Percentiles rank a stretch among this genome's conserved stretches.
These are phyloP conservation scores for Solanum lycopersicoides DNA, from an alignment of 257 asterid genomes.

Conservation along the genomic window DNA sequence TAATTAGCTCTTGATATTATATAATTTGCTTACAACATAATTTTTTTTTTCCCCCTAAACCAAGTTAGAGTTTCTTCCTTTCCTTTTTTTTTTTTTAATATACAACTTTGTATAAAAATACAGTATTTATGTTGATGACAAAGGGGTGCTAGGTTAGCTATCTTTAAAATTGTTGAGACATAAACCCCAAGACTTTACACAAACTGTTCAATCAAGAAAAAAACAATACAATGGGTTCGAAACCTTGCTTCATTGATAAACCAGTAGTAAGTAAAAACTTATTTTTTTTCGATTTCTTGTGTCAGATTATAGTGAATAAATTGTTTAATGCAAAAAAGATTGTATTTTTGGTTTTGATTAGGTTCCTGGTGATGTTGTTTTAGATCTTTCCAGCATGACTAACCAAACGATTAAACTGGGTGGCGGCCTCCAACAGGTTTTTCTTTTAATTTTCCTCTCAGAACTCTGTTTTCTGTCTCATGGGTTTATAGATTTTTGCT, in stretches of 20 bases:
- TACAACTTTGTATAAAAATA: too few relatives aligned
- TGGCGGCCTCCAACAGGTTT: constrained; percentile 90
- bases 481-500: background rate
- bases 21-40: too few relatives aligned
- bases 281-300: background rate
- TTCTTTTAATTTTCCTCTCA: background rate
- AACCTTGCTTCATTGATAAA: constrained; percentile 38
- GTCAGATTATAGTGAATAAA: background rate
- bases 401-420: constrained; percentile 85
- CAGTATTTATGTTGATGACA: background rate
- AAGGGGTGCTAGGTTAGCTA: background rate
- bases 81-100: too few relatives aligned
- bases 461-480: background rate
- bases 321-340: background rate
- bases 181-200: background rate
- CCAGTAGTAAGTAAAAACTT: constrained; percentile 26
- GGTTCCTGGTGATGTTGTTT: constrained; percentile 90
- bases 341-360: background rate
- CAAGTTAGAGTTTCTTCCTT: background rate
- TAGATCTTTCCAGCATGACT: constrained; percentile 68
- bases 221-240: constrained; percentile 25
- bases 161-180: background rate
- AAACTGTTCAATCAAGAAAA: background rate
- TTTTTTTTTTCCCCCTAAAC: background rate
- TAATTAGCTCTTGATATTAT: too few relatives aligned